A percentile compares a stretch with the other conserved stretches of the same genome.
Evolutionary conservation across 192 early-diverging fungal genomes (phyloP).

Genomic region (Jimgerdemannia lactiflua): DNA sequence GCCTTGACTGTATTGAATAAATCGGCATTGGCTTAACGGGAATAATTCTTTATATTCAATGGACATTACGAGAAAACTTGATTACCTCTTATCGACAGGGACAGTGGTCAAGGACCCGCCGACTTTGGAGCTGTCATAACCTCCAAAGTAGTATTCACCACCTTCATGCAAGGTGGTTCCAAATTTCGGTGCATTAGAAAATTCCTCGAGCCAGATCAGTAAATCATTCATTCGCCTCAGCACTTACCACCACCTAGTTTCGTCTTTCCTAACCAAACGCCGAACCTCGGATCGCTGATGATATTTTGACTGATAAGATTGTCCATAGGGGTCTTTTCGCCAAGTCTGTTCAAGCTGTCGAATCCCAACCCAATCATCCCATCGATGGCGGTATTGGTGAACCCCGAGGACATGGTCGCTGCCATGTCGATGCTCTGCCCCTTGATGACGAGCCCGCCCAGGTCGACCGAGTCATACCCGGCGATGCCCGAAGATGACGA

Average conservation of each 20-base stretch:
- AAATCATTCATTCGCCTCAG: constrained; percentile 2
- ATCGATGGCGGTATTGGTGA: constrained; percentile 12
- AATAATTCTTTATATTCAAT: too few relatives aligned
- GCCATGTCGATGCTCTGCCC: constrained; percentile 28
- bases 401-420: constrained; percentile 13
- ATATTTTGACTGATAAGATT: constrained; percentile 51
- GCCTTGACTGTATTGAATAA: constrained; percentile 8
- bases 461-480: constrained; percentile 20
- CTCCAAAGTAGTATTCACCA: constrained; percentile 46
- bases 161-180: not conserved
- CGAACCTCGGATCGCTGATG: constrained; percentile 63
- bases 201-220: not conserved
- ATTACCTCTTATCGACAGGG: constrained; percentile 25
- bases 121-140: constrained; percentile 31
- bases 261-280: constrained; percentile 60
- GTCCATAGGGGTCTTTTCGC: constrained; percentile 45
- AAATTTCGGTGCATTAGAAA: not conserved
- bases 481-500: constrained; percentile 19
- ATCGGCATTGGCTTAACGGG: too few relatives aligned
- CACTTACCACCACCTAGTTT: constrained; percentile 23
- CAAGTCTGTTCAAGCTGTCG: constrained; percentile 20
- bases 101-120: constrained; percentile 40
- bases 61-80: too few relatives aligned
- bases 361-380: constrained; percentile 32
- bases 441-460: constrained; percentile 28